Base-by-base conservation (phyloP, 106 monocot species). In the Dendrobium catenatum region DNA sequence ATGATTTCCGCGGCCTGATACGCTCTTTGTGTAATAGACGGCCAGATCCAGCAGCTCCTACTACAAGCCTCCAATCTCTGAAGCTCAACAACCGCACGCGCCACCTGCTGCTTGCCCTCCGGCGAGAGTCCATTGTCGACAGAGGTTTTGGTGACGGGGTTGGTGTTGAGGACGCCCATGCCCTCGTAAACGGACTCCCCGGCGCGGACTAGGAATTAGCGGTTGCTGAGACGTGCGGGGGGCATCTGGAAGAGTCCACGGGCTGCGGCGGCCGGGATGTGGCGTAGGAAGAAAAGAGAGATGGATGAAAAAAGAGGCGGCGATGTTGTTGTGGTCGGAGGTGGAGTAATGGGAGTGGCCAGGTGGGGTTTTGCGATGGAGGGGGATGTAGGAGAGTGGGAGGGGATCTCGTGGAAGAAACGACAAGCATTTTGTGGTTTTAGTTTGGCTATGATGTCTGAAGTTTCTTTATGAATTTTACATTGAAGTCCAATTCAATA, bases 151-250 rank as follows among this genome's bases (percentile, higher is more conserved):
- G 87, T 42, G 15, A 96, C 96, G 58, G 93, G 96, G 83, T 96
- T 93, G 29, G 96, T 96, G 80, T 79, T 84, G 15, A 96, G 26
- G 26, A 91, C 66, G 15, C 93, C 93, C 59, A 59, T 10, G 22
- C 68, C 67, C 81, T 96, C 96, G 89, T 87, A 96, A 80, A 83
- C 87, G 67, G 96, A 96, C 83, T 96, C 90, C 54, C 96, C 96
- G 20, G 96, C 83, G 64, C 96, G 93, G 42, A 96, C 93, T 46
- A 96, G 82, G 86, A 86, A 96, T 84, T 96, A 96, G 47, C 90
- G 82, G 73, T 79, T 77, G 24, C 67, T 80, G 56, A 81, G 86
- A 40, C 74, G 82, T 41, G 78, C 41, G 6, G 89, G 89, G 1
- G 89, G 89, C 87, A 89, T 89, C 68, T 78, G 87, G 80, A 87